Evolutionary conservation across 345 rosid genomes (phyloP).

Genomic region (Aquilaria malaccensis): DNA sequence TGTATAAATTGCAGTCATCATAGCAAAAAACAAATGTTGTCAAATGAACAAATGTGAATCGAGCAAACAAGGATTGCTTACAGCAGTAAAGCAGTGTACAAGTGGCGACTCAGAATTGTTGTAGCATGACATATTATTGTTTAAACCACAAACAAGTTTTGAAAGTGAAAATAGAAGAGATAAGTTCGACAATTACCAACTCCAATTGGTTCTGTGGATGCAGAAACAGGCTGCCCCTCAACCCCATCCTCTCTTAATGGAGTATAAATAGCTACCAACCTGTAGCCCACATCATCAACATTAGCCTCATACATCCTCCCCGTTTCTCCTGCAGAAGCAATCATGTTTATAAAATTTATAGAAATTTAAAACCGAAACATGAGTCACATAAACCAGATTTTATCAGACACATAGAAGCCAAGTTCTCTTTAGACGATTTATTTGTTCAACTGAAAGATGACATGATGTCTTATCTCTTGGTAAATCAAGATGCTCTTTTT

Average conservation of each 20-base stretch:
- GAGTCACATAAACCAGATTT: not conserved
- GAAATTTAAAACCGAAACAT: not conserved
- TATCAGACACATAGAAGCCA: not conserved
- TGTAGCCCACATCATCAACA: conserved; percentile 98
- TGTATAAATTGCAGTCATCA: too few relatives aligned
- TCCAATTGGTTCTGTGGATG: conserved; percentile 88
- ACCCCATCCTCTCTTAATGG: conserved; percentile 89
- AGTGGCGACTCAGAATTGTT: too few relatives aligned
- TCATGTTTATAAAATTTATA: conserved; percentile 10
- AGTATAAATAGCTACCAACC: conserved; percentile 82
- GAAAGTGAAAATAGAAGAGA: not conserved
- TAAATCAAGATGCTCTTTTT: too few relatives aligned
- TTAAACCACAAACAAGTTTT: not conserved
- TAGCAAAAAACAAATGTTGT: too few relatives aligned
- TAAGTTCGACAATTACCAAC: conserved; percentile 49
- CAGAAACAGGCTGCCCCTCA: conserved; percentile 95
- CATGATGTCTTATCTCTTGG: not conserved
- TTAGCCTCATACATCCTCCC: conserved; percentile 95
- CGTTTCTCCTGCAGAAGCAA: conserved; percentile 66
- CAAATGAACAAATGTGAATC: too few relatives aligned
- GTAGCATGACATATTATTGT: not conserved
- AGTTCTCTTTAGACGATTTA: not conserved
- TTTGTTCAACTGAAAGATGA: not conserved
- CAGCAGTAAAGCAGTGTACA: too few relatives aligned
- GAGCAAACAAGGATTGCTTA: too few relatives aligned